These are phyloP conservation scores for Lipomyces lipofer DNA, from an alignment of 805 yeast genomes.

Conservation along the genomic window DNA sequence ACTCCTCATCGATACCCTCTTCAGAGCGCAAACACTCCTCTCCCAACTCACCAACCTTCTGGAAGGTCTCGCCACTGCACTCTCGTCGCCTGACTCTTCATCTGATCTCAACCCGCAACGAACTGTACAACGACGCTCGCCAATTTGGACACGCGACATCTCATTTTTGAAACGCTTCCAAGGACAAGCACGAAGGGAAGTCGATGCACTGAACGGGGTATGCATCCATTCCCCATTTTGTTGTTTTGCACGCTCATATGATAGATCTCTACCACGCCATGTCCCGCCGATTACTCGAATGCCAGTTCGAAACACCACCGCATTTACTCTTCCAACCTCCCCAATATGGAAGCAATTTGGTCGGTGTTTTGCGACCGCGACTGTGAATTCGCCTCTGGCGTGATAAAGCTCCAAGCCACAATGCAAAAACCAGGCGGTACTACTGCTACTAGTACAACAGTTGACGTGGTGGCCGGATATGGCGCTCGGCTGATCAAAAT, in stretches of 20 bases:
- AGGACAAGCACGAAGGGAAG: constrained; percentile 11
- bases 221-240: background rate
- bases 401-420: constrained; percentile 12
- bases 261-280: background rate
- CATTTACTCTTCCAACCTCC: constrained; percentile 18
- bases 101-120: background rate
- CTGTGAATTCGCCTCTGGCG: constrained; percentile 5
- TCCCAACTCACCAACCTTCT: too few relatives aligned
- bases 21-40: too few relatives aligned
- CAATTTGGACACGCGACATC: constrained; percentile 11
- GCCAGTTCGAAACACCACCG: too few relatives aligned
- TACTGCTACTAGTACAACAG: background rate
- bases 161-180: constrained; percentile 7
- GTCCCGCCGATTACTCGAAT: background rate
- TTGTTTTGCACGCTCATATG: background rate
- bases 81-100: too few relatives aligned
- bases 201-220: constrained; percentile 7
- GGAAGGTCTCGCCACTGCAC: too few relatives aligned
- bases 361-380: constrained; percentile 1
- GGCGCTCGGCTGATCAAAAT: constrained; percentile 11
- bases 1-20: too few relatives aligned
- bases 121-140: background rate
- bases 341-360: constrained; percentile 21
- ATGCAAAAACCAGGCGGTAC: constrained; percentile 7
- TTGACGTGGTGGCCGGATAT: constrained; percentile 12